Base-by-base conservation (phyloP, 2,329 filamentous ascomycete genomes). In the Calycina marina region DNA sequence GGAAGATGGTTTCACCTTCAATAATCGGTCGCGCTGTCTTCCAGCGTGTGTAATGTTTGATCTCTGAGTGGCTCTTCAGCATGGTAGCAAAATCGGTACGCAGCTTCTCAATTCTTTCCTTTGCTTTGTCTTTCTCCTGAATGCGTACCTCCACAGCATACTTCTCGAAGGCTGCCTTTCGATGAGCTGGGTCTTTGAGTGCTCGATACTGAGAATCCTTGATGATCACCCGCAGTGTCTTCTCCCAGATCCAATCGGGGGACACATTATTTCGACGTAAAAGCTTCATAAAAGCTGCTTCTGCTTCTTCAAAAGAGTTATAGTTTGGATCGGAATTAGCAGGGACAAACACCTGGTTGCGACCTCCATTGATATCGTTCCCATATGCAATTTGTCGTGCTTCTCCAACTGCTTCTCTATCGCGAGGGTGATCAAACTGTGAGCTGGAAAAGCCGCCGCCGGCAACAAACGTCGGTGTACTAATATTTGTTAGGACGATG, bases 21-120 rank as follows among this genome's bases (percentile, higher is more conserved):
- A 98, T 84, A 42, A 94, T 92, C 6, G 85, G 84, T 30, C 83
- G 77, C 32, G 88, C 90, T 11, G 84, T 94, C 67, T 85, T 93
- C 90, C 90, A 98, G 40, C 85, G 79, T 25, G 88, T 94, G 56
- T 92, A 94, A 55, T 94, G 75, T 56, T 86, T 90, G 57, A 98
- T 96, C 57, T 98, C 90, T 39, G 86, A 85, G 56, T 98, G 88
- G 44, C 85, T 86, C 58, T 79, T 84, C 44, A 98, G 69, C 90
- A 98, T 98, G 34, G 77, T 86, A 45, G 80, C 79, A 57, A 98
- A 98, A 63, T 96, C 90, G 56, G 81, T 69, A 49, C 85, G 82
- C 51, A 96, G 68, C 62, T 94, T 96, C 47, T 82, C 69, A 56
- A 93, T 68, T 53, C 90, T 78, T 59, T 96, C 88, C 58, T 93